Evolutionary conservation across 2,329 filamentous ascomycete species (phyloP), one percentile per base, ranked within the genome.

Genomic region (Cercospora zeina): DNA sequence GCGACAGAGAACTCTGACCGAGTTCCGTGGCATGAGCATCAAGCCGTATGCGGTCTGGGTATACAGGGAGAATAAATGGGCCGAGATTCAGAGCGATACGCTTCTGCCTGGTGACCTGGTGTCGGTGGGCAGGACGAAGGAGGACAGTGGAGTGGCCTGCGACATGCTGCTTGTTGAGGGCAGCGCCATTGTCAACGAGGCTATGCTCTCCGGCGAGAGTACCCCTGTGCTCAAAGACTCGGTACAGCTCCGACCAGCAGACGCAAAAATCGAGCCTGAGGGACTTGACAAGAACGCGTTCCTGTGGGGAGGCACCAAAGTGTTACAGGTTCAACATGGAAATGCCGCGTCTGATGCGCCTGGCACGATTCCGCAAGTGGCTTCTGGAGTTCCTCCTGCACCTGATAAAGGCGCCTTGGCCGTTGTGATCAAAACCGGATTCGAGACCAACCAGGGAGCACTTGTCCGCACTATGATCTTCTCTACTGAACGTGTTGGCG

Each of bases 381-480:
- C 84, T 2, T 93, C 90, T 51, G 91, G 91, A 59, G 89, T 97
- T 11, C 87, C 89, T 14, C 73, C 86, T n/a, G 89, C 95, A 36
- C 95, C 96, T 0, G 95, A 99, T 76, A 91, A 95, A 71, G 95
- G 95, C 58, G 95, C 93, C 36, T 85, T 97, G 82, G 95, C 93
- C 65, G 85, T 99, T 66, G 91, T 99, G 50, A 89, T 93, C 73
- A 97, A 97, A 84, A 99, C 95, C 58, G 95, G 95, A 11, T 99
- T 99, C 72, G 96, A 99, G 79, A 99, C 95, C 10, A 97, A 93
- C 61, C 96, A 99, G 78, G 95, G 95, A 66, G 97, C 92, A 77
- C 85, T 99, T 63, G 95, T 99, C 64, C 90, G 95, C 65, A 99
- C 95, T 69, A 99, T 99, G 95, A 99, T 99, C 73, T 99, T 96